A percentile compares a stretch with the other conserved stretches of the same genome.
Evolutionary conservation across 192 early-diverging fungal species (phyloP).

Genomic region (Coemansia sp.): DNA sequence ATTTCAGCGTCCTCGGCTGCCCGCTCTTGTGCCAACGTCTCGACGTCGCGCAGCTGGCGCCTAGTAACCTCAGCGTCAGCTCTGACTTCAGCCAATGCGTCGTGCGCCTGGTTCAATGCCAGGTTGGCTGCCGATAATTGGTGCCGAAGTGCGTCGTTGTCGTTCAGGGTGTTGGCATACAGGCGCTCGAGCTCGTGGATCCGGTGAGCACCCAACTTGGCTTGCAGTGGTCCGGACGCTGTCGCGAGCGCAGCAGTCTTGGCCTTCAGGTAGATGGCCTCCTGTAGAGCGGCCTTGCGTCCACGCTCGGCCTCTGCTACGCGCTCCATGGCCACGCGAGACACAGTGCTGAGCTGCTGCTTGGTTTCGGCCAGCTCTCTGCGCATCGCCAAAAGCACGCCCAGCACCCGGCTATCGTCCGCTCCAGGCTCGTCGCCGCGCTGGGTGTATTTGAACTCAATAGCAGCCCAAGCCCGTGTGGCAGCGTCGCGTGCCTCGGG

Average conservation of each 20-base stretch:
- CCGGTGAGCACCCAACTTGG: constrained; percentile 38
- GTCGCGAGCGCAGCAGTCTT: constrained; percentile 46
- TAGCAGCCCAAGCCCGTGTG: constrained; percentile 14
- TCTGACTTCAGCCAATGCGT: constrained; percentile 33
- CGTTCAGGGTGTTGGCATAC: constrained; percentile 51
- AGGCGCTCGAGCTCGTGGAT: constrained; percentile 52
- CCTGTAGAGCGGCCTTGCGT: constrained; percentile 52
- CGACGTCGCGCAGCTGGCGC: constrained; percentile 36
- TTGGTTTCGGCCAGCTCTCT: constrained; percentile 51
- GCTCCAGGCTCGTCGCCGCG: constrained; percentile 3
- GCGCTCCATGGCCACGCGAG: constrained; percentile 48
- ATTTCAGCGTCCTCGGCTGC: constrained; percentile 4
- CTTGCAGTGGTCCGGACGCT: constrained; percentile 29
- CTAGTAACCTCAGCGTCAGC: constrained; percentile 39
- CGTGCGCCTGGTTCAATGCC: constrained; percentile 46
- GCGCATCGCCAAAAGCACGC: constrained; percentile 39
- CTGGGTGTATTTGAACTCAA: constrained; percentile 40
- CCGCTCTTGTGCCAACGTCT: constrained; percentile 24
- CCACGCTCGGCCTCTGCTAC: constrained; percentile 53
- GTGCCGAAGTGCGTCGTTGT: constrained; percentile 49
- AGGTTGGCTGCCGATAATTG: constrained; percentile 46
- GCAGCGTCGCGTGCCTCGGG: constrained; percentile 28
- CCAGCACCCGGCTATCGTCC: constrained; percentile 23
- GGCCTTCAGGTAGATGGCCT: constrained; percentile 56
- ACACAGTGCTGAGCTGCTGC: constrained; percentile 47